Evolutionary conservation across 2,329 filamentous ascomycete species (phyloP), one percentile per base, ranked within the genome.

Genomic region (Alternaria sp.): DNA sequence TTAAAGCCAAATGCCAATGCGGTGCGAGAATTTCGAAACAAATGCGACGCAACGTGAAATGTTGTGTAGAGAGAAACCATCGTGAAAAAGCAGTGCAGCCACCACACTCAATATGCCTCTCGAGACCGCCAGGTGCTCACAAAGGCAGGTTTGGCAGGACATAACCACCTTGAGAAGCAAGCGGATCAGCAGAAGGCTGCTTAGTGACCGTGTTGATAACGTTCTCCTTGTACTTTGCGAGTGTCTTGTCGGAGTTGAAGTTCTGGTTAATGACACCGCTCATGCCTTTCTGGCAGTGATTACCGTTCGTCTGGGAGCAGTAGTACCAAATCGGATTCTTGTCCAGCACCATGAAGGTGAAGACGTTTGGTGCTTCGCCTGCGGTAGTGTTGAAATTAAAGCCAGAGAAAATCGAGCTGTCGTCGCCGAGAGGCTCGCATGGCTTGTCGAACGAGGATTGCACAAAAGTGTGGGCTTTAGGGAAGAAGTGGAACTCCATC

Each of bases 291-390:
- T 92, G 85, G 78, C 91, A 94, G 79, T 94, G 91, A 9, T 68
- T 60, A 0, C 67, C 70, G 64, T 81, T 84, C 34, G 77, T 86
- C 78, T 92, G 88, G 26, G 85, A 85, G 79, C 90, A 93, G 82
- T 89, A 93, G 61, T 90, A 79, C 90, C 91, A 94, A 67, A 93
- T 82, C n/a, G 91, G 90, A 29, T 83, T 87, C 45, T 84, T 86
- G 76, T 86, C 82, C 71, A 87, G 87, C 72, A 94, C 80, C 73
- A 82, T 82, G 68, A 93, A 80, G 54, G 86, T 90, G 78, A 88
- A 94, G 49, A 88, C 86, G 9, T 54, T 68, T 2, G 49, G 44
- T 1, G 71, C 62, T 51, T 74, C 69, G 42, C 69, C 66, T 3
- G 51, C 44, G 2, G 41, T 37, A 13, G 69, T 81, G 31, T 86